These are phyloP conservation scores for Aspergillus steynii DNA, from an alignment of 495 filamentous ascomycete species.

Conservation along the genomic window DNA sequence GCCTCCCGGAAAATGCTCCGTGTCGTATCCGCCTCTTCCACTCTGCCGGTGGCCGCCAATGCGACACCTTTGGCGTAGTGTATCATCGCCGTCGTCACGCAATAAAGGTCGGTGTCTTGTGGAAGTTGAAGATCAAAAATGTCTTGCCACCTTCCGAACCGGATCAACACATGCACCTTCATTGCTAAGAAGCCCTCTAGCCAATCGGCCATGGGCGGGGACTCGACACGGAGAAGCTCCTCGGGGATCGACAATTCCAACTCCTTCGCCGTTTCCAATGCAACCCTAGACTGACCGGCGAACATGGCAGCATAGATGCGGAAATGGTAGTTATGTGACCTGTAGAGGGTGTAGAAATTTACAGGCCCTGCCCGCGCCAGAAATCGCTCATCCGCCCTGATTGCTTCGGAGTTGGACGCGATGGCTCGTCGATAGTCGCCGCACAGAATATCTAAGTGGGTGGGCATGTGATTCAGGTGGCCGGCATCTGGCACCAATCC, in stretches of 20 bases:
- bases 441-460: conserved; percentile 65
- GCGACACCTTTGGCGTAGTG: conserved; percentile 68
- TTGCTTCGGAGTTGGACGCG: conserved; percentile 62
- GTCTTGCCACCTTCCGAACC: conserved; percentile 66
- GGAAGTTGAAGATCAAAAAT: conserved; percentile 52
- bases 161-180: conserved; percentile 62
- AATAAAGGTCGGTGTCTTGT: conserved; percentile 54
- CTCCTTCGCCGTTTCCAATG: conserved; percentile 52
- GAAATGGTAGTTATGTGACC: conserved; percentile 67
- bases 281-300: conserved; percentile 55
- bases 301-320: conserved; percentile 74
- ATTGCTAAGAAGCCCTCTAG: conserved; percentile 64
- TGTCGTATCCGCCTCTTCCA: conserved; percentile 48
- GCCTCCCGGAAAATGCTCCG: conserved; percentile 48
- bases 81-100: conserved; percentile 61
- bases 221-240: conserved; percentile 57
- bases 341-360: conserved; percentile 70
- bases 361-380: conserved; percentile 48
- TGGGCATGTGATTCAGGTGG: conserved; percentile 74
- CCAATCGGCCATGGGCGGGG: conserved; percentile 73
- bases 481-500: conserved; percentile 65
- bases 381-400: conserved; percentile 61
- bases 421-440: conserved; percentile 66
- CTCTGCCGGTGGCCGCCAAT: conserved; percentile 50
- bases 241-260: conserved; percentile 59